Base-by-base conservation (phyloP, 208 protist genomes). In the Trypanosoma cruzi region DNA sequence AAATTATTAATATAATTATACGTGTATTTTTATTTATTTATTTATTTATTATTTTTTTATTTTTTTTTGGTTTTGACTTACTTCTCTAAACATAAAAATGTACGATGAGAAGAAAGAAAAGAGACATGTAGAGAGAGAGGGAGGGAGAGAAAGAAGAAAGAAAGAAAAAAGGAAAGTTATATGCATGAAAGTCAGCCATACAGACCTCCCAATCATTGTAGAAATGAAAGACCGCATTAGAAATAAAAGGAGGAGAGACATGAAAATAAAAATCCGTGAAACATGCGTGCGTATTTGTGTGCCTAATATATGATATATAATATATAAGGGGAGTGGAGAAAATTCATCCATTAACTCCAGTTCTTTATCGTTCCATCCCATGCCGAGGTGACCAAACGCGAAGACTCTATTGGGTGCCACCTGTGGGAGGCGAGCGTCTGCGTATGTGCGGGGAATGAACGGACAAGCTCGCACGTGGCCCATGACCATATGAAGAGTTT, bases 401-500 rank as follows among this genome's bases (percentile, higher is more conserved):
- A 95, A 0, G 85, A 29, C 71, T 99, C 95, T 0, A 97, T 63
- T 4, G 97, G 98, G 86, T 99, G 91, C 97, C 97, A 99, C 34
- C 71, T 60, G 67, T 93, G 93, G 77, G 85, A 97, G 75, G 88
- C 80, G 52, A 85, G 96, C 82, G 79, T 84, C 62, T 95, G 77
- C n/a, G 77, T 81, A 73, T 98, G 94, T 13, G 86, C 89, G 58
- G 89, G 79, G 73, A 97, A 92, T 34, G 86, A 86, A 64, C 88
- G 84, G 75, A 94, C 74, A 37, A 96, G 42, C 70, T 95, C 89
- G 36, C 82, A 84, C 14, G 77, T 86, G 44, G 89, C 81, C 96
- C 96, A 99, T 57, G 96, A 85, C 98, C 98, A 99, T 44, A 99
- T 86, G 64, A 85, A 97, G 13, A 98, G 75, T 62, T 94, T 89